phyloP scores from a whole-genome alignment of 176 grass and related monocot genomes.

The Hordeum vulgare region MorexV3_pseudomolecules_assembly NC_058519.1:430143985-430144484 shows the following conservation, averaged over 20 bases:
- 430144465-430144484: neutral
- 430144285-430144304: constrained; percentile 67
- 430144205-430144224: neutral
- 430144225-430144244: neutral
- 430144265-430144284: constrained; percentile 50
- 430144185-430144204: neutral
- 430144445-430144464: neutral
- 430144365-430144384: constrained; percentile 80
- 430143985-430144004: constrained; percentile 67
- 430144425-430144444: neutral
- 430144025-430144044: neutral
- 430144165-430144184: constrained; percentile 56
- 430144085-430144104: constrained; percentile 43
- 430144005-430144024: constrained; percentile 28
- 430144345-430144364: constrained; percentile 73
- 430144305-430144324: constrained; percentile 73
- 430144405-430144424: constrained; percentile 35
- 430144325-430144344: constrained; percentile 78
- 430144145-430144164: constrained; percentile 68
- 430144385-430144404: constrained; percentile 52
- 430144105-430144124: constrained; percentile 34
- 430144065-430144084: neutral
- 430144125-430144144: constrained; percentile 24
- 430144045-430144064: neutral
- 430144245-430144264: constrained; percentile 51